These are phyloP conservation scores for Myrmaecium sp. DNA, from an alignment of 2,329 filamentous ascomycete species.

Conservation along the genomic window DNA sequence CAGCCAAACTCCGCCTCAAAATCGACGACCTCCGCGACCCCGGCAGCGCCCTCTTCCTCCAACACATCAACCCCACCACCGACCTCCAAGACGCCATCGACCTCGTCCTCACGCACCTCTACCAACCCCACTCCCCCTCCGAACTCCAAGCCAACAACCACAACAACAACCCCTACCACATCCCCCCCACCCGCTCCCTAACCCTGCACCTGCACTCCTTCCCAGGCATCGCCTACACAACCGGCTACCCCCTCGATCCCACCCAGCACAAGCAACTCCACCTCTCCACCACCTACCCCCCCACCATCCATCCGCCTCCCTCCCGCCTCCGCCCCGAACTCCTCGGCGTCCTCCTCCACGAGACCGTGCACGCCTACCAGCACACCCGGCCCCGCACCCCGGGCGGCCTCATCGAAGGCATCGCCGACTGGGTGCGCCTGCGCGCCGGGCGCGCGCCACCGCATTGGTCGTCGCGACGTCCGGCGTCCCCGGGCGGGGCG, in stretches of 20 bases:
- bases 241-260: conserved; percentile 61
- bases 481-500: conserved; percentile 34
- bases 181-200: conserved; percentile 61
- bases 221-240: conserved; percentile 79
- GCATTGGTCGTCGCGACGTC: too few species aligned
- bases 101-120: conserved; percentile 57
- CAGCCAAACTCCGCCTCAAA: conserved; percentile 26
- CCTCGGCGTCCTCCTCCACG: conserved; percentile 70
- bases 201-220: conserved; percentile 68
- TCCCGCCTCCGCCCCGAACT: conserved; percentile 41
- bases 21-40: conserved; percentile 34
- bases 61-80: conserved; percentile 41
- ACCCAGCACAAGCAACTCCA: conserved; percentile 86
- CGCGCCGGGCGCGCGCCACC: conserved; percentile 56
- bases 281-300: conserved; percentile 62
- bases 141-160: too few species aligned
- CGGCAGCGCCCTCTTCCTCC: conserved; percentile 51
- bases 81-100: conserved; percentile 46
- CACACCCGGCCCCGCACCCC: conserved; percentile 43
- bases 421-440: conserved; percentile 84
- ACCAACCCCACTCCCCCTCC: conserved; percentile 30
- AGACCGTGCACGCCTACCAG: conserved; percentile 92
- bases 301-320: conserved; percentile 18
- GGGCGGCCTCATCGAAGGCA: conserved; percentile 71
- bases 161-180: conserved; percentile 11